phyloP scores from a whole-genome alignment of 1,284 basidiomycete genomes.

The Marasmius oreades region DNA sequence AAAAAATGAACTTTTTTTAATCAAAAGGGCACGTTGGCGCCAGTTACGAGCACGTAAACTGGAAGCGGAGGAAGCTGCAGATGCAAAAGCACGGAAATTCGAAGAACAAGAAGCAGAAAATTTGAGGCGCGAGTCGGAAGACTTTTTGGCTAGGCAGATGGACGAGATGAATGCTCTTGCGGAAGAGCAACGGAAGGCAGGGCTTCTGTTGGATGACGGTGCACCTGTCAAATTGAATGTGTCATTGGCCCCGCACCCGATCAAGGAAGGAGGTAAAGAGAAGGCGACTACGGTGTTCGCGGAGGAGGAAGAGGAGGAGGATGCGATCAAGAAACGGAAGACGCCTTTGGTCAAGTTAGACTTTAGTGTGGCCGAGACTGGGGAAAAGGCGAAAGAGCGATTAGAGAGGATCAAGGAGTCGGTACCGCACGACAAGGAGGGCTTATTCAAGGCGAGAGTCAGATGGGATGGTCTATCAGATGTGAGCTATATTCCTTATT shows the following conservation, averaged over 20 bases:
- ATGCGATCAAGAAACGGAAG: conserved; percentile 73
- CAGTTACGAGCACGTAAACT: conserved; percentile 63
- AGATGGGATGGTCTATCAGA: conserved; percentile 85
- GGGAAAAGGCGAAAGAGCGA: conserved; percentile 73
- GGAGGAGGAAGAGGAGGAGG: conserved; percentile 81
- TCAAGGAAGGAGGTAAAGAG: conserved; percentile 44
- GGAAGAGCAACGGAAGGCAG: conserved; percentile 83
- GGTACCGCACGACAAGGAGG: conserved; percentile 70
- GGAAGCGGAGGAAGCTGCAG: conserved; percentile 72
- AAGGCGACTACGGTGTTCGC: conserved; percentile 63
- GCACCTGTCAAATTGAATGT: conserved; percentile 84
- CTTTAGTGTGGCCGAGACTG: conserved; percentile 72
- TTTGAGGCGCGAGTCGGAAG: conserved; percentile 81
- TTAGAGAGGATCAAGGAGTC: conserved; percentile 70
- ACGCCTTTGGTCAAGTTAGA: conserved; percentile 83
- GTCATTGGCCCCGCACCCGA: conserved; percentile 47
- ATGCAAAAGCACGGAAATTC: conserved; percentile 75
- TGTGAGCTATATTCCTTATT: conserved; percentile 42
- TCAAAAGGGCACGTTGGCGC: conserved; percentile 78
- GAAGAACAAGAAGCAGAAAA: conserved; percentile 85
- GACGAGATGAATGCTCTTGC: conserved; percentile 86
- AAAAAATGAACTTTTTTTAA: no score
- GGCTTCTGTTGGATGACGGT: conserved; percentile 86
- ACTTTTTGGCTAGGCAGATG: conserved; percentile 86
- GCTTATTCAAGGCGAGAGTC: conserved; percentile 75